These are phyloP conservation scores for Xylaria sp. DNA, from an alignment of 2,329 filamentous ascomycete genomes.

Conservation along the genomic window DNA sequence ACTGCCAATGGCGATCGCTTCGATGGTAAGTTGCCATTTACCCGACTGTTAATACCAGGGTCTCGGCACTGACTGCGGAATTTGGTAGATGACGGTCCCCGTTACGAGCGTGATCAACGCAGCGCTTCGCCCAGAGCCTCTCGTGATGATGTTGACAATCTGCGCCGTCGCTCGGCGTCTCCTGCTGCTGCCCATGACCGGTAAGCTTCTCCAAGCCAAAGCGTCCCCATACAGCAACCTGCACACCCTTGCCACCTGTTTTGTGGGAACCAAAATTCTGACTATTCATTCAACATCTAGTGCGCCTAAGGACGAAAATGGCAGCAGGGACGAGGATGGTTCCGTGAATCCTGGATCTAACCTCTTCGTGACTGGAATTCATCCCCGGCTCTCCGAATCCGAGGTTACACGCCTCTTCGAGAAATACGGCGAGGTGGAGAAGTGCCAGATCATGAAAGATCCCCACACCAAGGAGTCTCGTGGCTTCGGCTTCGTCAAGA, in stretches of 20 bases:
- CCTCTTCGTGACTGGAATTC: conserved; percentile 97
- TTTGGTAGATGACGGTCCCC: conserved; percentile 61
- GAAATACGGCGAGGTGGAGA: conserved; percentile 98
- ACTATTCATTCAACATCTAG: conserved; percentile 31
- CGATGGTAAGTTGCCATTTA: conserved; percentile 54
- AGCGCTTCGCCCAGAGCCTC: conserved; percentile 65
- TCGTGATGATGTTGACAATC: conserved; percentile 61
- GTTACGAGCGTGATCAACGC: conserved; percentile 68
- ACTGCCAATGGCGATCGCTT: conserved; percentile 68
- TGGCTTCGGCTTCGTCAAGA: conserved; percentile 99
- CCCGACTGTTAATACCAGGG: neutral
- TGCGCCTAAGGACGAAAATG: conserved; percentile 57
- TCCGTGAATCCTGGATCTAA: conserved; percentile 94
- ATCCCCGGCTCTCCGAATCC: conserved; percentile 84
- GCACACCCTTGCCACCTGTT: neutral
- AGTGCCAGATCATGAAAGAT: conserved; percentile 99
- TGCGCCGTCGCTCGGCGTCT: conserved; percentile 64
- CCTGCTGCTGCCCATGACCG: conserved; percentile 58
- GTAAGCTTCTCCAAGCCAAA: conserved; percentile 40
- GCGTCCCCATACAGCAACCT: neutral
- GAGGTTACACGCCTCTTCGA: conserved; percentile 96
- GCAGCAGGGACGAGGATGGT: conserved; percentile 68
- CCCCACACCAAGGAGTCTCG: conserved; percentile 98
- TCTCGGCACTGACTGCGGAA: conserved; percentile 19
- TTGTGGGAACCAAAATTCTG: conserved; percentile 13